Percentiles rank a stretch among this genome's conserved stretches.
Conservation (phyloP, 352 stramenopile genomes). For the Pythium angustatum region DNA sequence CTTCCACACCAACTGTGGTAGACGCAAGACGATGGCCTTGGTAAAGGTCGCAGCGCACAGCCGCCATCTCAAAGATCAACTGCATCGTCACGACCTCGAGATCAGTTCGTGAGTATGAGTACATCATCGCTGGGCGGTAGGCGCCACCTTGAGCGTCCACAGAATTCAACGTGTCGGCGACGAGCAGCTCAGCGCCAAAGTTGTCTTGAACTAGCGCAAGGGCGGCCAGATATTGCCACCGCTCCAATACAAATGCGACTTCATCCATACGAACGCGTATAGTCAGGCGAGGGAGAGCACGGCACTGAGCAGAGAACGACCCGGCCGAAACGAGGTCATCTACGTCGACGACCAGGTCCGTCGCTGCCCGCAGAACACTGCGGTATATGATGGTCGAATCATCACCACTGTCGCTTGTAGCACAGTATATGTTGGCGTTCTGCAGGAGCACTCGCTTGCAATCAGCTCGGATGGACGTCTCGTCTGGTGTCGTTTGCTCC, state of each 20-base stretch:
- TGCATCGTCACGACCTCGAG: slow-evolving; percentile 68
- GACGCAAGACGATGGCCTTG: slow-evolving; percentile 17
- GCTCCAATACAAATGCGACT: slow-evolving; percentile 30
- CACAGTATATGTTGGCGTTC: slow-evolving; percentile 56
- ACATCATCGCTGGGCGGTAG: slow-evolving; percentile 57
- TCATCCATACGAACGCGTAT: slow-evolving; percentile 40
- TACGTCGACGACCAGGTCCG: slow-evolving; percentile 62
- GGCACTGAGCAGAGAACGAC: slow-evolving; percentile 37
- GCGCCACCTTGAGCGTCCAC: slow-evolving; percentile 3
- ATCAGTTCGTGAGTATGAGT: slow-evolving; percentile 71
- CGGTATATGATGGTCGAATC: slow-evolving; percentile 14
- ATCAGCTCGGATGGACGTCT: slow-evolving; percentile 32
- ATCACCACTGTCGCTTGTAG: neutral
- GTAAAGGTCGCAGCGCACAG: slow-evolving; percentile 49
- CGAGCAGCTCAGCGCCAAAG: slow-evolving; percentile 65
- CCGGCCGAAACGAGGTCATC: slow-evolving; percentile 64
- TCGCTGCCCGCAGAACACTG: slow-evolving; percentile 36
- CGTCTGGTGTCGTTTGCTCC: neutral
- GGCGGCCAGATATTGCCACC: slow-evolving; percentile 59
- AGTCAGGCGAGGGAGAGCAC: slow-evolving; percentile 58
- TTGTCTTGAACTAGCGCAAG: slow-evolving; percentile 68
- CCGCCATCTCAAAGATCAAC: slow-evolving; percentile 61
- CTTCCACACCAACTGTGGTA: neutral
- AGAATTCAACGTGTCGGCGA: neutral
- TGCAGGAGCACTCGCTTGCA: slow-evolving; percentile 47